Conservation (phyloP, 2,329 filamentous ascomycete genomes). For the Neofusicoccum parvum region DNA sequence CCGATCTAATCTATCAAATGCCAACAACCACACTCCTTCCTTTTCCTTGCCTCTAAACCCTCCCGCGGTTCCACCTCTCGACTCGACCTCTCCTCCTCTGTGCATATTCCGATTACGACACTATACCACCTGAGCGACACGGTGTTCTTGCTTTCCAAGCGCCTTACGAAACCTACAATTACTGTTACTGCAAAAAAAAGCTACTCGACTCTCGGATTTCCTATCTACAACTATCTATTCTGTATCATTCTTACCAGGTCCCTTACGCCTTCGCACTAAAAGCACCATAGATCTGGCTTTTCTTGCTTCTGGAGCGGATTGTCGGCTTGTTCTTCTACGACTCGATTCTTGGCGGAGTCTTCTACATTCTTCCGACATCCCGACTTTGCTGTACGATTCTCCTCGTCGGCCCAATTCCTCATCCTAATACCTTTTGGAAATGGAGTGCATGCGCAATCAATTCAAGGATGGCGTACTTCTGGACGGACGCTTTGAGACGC, state of each 20-base stretch:
- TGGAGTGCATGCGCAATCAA: constrained; percentile 86
- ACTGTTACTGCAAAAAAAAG: constrained; percentile 25
- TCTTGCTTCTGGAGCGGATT: constrained; percentile 31
- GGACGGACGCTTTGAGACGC: constrained; percentile 84
- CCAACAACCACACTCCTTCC: constrained; percentile 47
- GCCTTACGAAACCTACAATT: constrained; percentile 24
- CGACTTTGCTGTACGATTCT: constrained; percentile 32
- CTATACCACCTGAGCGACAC: constrained; percentile 31
- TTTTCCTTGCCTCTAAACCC: constrained; percentile 43
- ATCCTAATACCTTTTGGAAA: constrained; percentile 34
- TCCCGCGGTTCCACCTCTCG: constrained; percentile 14
- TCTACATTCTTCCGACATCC: constrained; percentile 25
- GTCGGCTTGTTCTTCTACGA: constrained; percentile 38
- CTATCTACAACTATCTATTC: constrained; percentile 19
- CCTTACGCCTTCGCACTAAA: constrained; percentile 21
- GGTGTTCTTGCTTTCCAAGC: constrained; percentile 31
- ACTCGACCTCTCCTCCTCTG: constrained; percentile 21
- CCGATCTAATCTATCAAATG: constrained; percentile 46
- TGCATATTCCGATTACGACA: constrained; percentile 23
- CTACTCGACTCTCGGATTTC: constrained; percentile 19
- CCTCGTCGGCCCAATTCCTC: constrained; percentile 37
- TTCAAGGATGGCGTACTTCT: constrained; percentile 80
- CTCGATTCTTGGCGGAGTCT: constrained; percentile 23
- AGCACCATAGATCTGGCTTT: constrained; percentile 26
- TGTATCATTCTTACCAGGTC: constrained; percentile 29